These are phyloP conservation scores for Nymphaea colorata DNA, from an alignment of 164 flowering plant species.

Conservation along the genomic window DNA sequence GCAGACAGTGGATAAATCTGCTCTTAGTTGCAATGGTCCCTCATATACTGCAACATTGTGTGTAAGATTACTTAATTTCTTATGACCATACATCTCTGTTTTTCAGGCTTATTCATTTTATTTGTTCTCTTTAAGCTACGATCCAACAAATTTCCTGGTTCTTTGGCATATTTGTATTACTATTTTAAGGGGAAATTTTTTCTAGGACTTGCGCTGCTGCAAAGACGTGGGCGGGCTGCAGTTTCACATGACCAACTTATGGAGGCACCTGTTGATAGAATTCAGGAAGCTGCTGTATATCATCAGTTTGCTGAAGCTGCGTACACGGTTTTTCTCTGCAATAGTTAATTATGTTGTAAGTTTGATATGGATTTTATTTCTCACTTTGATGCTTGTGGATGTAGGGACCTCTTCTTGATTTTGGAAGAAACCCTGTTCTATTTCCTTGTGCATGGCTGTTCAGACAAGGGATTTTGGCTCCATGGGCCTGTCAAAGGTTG, in stretches of 20 bases:
- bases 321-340: conserved; percentile 44
- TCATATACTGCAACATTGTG: no score
- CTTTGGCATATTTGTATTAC: no score
- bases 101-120: no score
- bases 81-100: no score
- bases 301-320: conserved; percentile 94
- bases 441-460: conserved; percentile 82
- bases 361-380: not conserved
- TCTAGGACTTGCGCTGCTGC: conserved; percentile 66
- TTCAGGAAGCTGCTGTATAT: conserved; percentile 41
- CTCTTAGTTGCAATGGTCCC: no score
- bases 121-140: no score
- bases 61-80: no score
- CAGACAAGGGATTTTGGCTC: conserved; percentile 72
- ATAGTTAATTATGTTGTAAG: not conserved
- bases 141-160: no score
- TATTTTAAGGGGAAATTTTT: no score
- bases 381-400: conserved; percentile 5
- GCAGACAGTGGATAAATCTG: no score
- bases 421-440: conserved; percentile 68
- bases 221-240: conserved; percentile 21
- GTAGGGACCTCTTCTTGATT: conserved; percentile 84
- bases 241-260: conserved; percentile 20
- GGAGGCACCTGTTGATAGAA: conserved; percentile 47
- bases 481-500: conserved; percentile 71